Conservation (phyloP, 2,329 filamentous ascomycete species). For the Penicillium freii region DNA sequence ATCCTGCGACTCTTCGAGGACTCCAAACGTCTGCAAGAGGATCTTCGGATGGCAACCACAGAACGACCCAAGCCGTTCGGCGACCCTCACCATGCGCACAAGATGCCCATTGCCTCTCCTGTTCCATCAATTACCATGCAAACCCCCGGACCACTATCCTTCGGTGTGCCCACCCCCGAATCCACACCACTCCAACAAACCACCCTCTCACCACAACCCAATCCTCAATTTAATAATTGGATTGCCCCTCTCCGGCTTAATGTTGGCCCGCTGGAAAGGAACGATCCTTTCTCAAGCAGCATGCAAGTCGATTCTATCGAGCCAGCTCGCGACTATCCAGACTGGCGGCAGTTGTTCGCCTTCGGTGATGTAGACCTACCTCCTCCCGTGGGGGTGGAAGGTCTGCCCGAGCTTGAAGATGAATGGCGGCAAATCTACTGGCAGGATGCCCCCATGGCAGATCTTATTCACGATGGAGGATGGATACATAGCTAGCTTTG, state of each 20-base stretch:
- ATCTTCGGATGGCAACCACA: constrained; percentile 39
- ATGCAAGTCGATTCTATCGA: constrained; percentile 35
- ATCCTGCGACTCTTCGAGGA: constrained; percentile 46
- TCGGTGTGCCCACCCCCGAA: constrained; percentile 33
- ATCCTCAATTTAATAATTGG: constrained; percentile 33
- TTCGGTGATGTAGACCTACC: constrained; percentile 41
- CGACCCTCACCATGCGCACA: constrained; percentile 12
- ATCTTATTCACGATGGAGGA: constrained; percentile 41
- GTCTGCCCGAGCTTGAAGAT: constrained; percentile 42
- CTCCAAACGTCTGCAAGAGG: constrained; percentile 44
- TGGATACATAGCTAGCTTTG: constrained; percentile 36
- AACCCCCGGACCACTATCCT: constrained; percentile 23
- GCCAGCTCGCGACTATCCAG: constrained; percentile 35
- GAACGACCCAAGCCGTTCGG: constrained; percentile 32
- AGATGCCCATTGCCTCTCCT: constrained; percentile 21
- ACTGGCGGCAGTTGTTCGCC: constrained; percentile 45
- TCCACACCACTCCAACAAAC: constrained; percentile 26
- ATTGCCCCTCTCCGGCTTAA: constrained; percentile 30
- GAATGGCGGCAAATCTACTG: constrained; percentile 48
- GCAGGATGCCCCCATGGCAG: constrained; percentile 44
- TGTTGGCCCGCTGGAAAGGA: constrained; percentile 25
- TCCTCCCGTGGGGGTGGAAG: constrained; percentile 38
- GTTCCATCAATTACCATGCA: constrained; percentile 22
- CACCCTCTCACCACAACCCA: constrained; percentile 26
- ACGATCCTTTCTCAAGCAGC: constrained; percentile 24